Evolutionary conservation across 169 alveolate genomes (phyloP), one percentile per base, ranked within the genome.

Genomic region (Eimeria zaria): DNA sequence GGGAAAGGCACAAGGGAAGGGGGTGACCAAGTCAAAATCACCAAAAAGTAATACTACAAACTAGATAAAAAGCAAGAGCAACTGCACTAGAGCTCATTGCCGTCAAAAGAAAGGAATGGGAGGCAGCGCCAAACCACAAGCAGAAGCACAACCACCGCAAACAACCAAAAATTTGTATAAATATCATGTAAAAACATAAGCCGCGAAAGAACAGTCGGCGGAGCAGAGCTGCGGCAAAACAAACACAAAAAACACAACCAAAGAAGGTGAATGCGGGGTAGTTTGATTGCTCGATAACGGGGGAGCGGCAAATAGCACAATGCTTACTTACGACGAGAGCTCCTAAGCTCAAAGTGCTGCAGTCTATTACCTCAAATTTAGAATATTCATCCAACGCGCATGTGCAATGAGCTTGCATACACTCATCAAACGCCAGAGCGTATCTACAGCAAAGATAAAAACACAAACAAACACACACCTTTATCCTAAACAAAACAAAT

Each of bases 341-440:
- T n/a, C n/a, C n/a, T n/a, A n/a, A n/a, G n/a, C n/a, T n/a, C n/a
- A n/a, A n/a, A n/a, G n/a, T n/a, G n/a, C n/a, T n/a, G n/a, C n/a
- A n/a, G n/a, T n/a, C 36, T 8, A 84, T 27, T 14, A 89, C 95
- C 80, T 89, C 84, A 89, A 74, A 41, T 73, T 51, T 53, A 89
- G 44, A 48, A 89, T 69, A 73, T 89, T 89, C 95, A 89, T 89
- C 95, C 95, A 89, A 7, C 73, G 87, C 18, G 95, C 95, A 20
- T 89, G 73, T 46, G 53, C 69, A n/a, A 89, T 41, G 53, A 89
- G 73, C 73, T 89, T 89, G 69, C 87, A 48, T 22, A 89, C 84
- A 27, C 80, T 27, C 51, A 89, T 53, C 58, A 89, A 71, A 12
- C 95, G 84, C 64, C 51, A 36, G n/a, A 48, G 55, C 7, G 95